A percentile compares a stretch with the other conserved stretches of the same genome.
Evolutionary conservation across 148 eudicot species (phyloP).

Genomic region (Dianthus caryophyllus): DNA sequence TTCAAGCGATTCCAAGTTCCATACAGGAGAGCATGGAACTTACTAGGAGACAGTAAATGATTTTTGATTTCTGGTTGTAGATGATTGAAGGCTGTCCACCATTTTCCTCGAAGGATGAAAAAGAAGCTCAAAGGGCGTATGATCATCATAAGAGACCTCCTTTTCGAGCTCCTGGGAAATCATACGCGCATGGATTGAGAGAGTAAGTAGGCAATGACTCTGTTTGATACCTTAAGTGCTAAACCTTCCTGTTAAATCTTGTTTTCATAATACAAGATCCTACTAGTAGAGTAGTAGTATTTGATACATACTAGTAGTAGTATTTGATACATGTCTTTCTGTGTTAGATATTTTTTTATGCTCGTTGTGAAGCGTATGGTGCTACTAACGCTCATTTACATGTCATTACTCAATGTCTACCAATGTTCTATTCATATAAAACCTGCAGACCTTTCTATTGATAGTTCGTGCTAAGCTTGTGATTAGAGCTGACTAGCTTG

Average conservation of each 20-base stretch:
- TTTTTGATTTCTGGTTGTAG: slow-evolving; percentile 28
- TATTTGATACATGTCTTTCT: slow-evolving; percentile 11
- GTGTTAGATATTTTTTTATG: not conserved
- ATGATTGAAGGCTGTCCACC: slow-evolving; percentile 96
- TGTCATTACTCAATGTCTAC: not conserved
- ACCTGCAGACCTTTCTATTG: not conserved
- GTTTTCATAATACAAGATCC: not conserved
- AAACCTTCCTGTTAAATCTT: not conserved
- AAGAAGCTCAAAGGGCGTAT: slow-evolving; percentile 57
- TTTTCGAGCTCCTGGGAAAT: slow-evolving; percentile 62
- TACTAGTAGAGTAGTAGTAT: too few species aligned
- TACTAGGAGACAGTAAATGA: not conserved
- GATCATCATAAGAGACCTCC: slow-evolving; percentile 75
- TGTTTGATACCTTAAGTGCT: not conserved
- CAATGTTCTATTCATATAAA: not conserved
- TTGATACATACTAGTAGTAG: too few species aligned
- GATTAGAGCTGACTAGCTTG: not conserved
- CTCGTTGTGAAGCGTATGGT: not conserved
- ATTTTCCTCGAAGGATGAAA: slow-evolving; percentile 44
- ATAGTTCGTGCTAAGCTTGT: not conserved
- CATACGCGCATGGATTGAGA: slow-evolving; percentile 71
- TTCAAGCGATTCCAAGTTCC: not conserved
- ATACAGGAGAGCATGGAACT: not conserved
- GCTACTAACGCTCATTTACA: not conserved
- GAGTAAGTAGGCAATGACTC: slow-evolving; percentile 45